phyloP scores from a whole-genome alignment of 306 rosid species.

The Pyrus bretschneideri region DNA sequence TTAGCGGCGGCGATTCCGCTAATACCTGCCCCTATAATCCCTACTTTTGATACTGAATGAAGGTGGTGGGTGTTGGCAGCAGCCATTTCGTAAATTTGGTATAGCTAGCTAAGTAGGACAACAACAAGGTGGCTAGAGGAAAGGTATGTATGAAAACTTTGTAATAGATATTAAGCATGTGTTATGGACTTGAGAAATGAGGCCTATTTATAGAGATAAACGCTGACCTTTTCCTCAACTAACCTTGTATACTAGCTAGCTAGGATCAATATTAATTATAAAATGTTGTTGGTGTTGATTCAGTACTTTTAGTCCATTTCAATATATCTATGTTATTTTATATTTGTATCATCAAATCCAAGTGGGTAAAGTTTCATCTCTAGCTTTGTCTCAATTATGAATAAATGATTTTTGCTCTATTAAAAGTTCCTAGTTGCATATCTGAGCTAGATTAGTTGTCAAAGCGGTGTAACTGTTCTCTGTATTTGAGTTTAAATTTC shows the following conservation, averaged over 20 bases:
- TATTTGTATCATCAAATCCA: neutral
- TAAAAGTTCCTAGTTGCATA: neutral
- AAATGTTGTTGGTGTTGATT: slow-evolving; percentile 7
- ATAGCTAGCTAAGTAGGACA: neutral
- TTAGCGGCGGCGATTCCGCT: slow-evolving; percentile 69
- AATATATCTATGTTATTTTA: neutral
- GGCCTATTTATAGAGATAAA: slow-evolving; percentile 1
- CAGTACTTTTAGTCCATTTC: neutral
- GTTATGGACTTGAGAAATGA: neutral
- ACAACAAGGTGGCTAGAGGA: neutral
- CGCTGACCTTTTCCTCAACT: slow-evolving; percentile 1
- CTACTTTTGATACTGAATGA: slow-evolving; percentile 32
- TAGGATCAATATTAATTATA: neutral
- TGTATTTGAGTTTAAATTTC: too few species aligned
- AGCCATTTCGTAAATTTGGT: slow-evolving; percentile 17
- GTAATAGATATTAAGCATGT: neutral
- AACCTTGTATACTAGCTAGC: neutral
- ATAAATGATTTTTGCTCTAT: neutral
- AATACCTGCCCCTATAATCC: slow-evolving; percentile 61
- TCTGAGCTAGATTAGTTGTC: too few species aligned
- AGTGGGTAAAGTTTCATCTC: neutral
- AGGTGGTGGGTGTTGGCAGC: neutral
- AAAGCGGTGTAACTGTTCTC: too few species aligned
- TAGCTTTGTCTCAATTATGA: neutral
- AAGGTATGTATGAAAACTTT: neutral